Evolutionary conservation across 2,329 filamentous ascomycete species (phyloP).

Genomic region (Trichoderma hamatum): DNA sequence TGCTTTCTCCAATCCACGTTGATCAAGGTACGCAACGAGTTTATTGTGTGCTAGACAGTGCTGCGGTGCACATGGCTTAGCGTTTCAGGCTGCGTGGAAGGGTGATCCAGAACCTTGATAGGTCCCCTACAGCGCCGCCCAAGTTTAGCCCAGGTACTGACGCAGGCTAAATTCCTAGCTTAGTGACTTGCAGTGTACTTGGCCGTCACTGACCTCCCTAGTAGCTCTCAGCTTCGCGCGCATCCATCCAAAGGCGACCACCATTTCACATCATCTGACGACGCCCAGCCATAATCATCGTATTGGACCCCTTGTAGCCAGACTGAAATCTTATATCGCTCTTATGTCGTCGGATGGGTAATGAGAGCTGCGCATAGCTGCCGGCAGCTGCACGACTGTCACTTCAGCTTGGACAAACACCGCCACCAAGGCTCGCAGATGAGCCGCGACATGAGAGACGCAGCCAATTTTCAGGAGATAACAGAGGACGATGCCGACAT

Average conservation of each 20-base stretch:
- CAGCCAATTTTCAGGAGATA: slow-evolving; percentile 29
- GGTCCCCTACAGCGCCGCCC: background rate
- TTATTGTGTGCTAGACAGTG: background rate
- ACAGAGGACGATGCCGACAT: slow-evolving; percentile 51
- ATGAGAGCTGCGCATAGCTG: slow-evolving; percentile 18
- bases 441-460: slow-evolving; percentile 31
- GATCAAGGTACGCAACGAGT: background rate
- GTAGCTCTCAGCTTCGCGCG: slow-evolving; percentile 3
- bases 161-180: background rate
- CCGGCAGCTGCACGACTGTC: slow-evolving; percentile 17
- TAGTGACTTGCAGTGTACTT: slow-evolving; percentile 8
- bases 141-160: slow-evolving; percentile 15
- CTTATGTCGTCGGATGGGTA: slow-evolving; percentile 17
- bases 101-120: slow-evolving; percentile 9
- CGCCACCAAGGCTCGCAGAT: slow-evolving; percentile 6
- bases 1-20: background rate
- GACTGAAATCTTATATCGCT: background rate
- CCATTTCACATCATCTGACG: slow-evolving; percentile 17
- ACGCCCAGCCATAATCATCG: background rate
- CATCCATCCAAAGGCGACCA: slow-evolving; percentile 13
- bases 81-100: too few species aligned
- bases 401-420: background rate
- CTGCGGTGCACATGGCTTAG: background rate
- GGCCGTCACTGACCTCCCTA: background rate
- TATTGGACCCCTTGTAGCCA: background rate